A percentile compares a stretch with the other conserved stretches of the same genome.
Conservation (phyloP, 2,329 filamentous ascomycete genomes). For the Thermothelomyces thermophilus region DNA sequence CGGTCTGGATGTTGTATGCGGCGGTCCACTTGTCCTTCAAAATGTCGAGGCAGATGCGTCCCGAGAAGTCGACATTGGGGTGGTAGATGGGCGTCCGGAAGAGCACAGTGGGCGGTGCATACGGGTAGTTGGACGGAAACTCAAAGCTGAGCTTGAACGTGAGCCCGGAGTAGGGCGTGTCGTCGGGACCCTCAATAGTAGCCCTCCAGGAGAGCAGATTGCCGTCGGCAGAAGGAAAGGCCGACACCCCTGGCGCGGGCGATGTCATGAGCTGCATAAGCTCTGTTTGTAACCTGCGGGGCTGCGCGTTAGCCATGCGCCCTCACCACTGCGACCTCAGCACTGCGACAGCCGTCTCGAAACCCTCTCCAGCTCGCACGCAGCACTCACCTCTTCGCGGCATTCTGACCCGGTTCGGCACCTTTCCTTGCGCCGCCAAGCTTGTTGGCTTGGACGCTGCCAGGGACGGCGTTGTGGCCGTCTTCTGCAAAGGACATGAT, state of each 20-base stretch:
- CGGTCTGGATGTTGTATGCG: conserved; percentile 91
- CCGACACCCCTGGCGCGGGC: conserved; percentile 85
- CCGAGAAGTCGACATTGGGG: conserved; percentile 96
- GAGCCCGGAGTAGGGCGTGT: conserved; percentile 83
- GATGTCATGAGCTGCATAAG: conserved; percentile 98
- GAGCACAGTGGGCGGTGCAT: conserved; percentile 80
- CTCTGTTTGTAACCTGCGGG: conserved; percentile 79
- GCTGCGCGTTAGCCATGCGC: conserved; percentile 3
- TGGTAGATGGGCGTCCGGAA: conserved; percentile 99
- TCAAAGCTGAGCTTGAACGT: conserved; percentile 87
- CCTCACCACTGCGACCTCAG: too few species aligned
- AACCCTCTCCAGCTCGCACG: not conserved
- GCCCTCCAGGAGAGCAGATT: conserved; percentile 91
- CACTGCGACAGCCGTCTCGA: not conserved
- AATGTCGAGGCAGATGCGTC: conserved; percentile 94
- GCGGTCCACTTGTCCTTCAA: conserved; percentile 99
- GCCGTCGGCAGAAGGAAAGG: conserved; percentile 84
- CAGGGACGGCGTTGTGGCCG: conserved; percentile 61
- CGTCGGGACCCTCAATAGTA: conserved; percentile 84
- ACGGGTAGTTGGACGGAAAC: conserved; percentile 91
- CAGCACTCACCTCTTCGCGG: conserved; percentile 64
- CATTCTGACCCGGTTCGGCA: conserved; percentile 60
- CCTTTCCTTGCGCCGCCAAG: conserved; percentile 50
- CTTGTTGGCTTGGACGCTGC: conserved; percentile 58
- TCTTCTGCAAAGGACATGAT: conserved; percentile 54